Evolutionary conservation across 768 basidiomycete genomes (phyloP), one percentile per base, ranked within the genome.

Genomic region (Tulasnella sp.): DNA sequence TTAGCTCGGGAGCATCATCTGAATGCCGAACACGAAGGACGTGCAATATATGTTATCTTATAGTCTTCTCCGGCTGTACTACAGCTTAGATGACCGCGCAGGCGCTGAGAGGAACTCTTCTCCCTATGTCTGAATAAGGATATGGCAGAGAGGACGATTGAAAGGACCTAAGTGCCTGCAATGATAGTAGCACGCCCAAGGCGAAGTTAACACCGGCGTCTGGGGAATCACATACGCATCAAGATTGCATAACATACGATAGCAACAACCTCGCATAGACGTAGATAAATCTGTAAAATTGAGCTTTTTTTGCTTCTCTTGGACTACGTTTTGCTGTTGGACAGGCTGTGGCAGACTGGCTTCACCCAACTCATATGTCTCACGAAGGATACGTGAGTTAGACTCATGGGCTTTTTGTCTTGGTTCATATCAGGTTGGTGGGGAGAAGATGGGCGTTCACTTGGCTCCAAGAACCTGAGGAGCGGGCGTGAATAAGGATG

Each of bases 31-130:
- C 20, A 40, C 7, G 24, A 75, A 75, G 74, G 74, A 75, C 74
- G 44, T 75, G 22, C 74, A 42, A 77, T n/a, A 24, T 77, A 77
- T 77, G 46, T n/a, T 40, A 75, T 48, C 74, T 75, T 20, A 16
- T 75, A 42, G 74, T 75, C 40, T 22, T n/a, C 12, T 75, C 34
- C 46, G 31, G 7, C 40, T 75, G 20, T 44, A 34, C 42, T 14
- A 73, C 72, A 37, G 31, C 20, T 37, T 4, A 28, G 44, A 34
- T 48, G 74, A 75, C n/a, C 40, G n/a, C 18, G 40, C 3, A 42
- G 12, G 40, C 31, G 40, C 74, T 24, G 74, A 20, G 24, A 41
- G 74, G 22, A 24, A 14, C 28, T 16, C n/a, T 42, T 12, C 74
- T 24, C 46, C 9, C 22, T 44, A 11, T 42, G 22, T 12, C 40